Evolutionary conservation across 768 basidiomycete species (phyloP), one percentile per base, ranked within the genome.

Genomic region (Filobasidium floriforme): DNA sequence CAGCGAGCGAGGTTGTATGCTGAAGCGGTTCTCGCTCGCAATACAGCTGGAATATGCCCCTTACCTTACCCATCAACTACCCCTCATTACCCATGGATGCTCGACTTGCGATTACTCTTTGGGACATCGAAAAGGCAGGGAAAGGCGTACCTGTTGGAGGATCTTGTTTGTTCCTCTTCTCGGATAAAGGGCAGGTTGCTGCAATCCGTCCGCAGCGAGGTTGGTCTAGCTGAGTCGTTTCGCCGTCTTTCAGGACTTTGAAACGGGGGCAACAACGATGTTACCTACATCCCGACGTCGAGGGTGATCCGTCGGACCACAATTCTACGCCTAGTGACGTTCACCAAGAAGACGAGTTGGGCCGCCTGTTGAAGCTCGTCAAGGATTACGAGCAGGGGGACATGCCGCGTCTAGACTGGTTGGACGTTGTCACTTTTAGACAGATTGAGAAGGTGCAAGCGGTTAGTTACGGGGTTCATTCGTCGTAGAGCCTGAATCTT

Each of bases 361-460:
- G 92, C 3, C 82, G 93, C 54, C 78, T 99, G 57, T 93, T 98
- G 78, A 91, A 91, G 75, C 69, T 79, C 22, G 89, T 99, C 62
- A 96, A 97, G 82, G 96, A 96, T 77, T 92, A 93, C 72, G 92
- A 97, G 73, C 83, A 91, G 19, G 92, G 92, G 0, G 96, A 98
- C 76, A 82, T 99, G 37, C 85, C 88, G 1, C 91, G 92, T 77
- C 88, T 90, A 1, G 96, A 98, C 65, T 99, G 96, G 96, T 81
- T 98, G 7, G 93, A 98, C 75, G 88, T 89, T 68, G 79, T 96
- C 80, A 87, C 89, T 7, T 99, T 97, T 80, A 82, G 93, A 55
- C 90, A 89, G 81, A 94, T 98, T 83, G 92, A 92, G 69, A 89
- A 92, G 76, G 86, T 93, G 29, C 94, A 98, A 75, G 86, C 90